phyloP scores from a whole-genome alignment of 1,284 basidiomycete genomes.

The Ceratorhiza oryzae-sativae region DNA sequence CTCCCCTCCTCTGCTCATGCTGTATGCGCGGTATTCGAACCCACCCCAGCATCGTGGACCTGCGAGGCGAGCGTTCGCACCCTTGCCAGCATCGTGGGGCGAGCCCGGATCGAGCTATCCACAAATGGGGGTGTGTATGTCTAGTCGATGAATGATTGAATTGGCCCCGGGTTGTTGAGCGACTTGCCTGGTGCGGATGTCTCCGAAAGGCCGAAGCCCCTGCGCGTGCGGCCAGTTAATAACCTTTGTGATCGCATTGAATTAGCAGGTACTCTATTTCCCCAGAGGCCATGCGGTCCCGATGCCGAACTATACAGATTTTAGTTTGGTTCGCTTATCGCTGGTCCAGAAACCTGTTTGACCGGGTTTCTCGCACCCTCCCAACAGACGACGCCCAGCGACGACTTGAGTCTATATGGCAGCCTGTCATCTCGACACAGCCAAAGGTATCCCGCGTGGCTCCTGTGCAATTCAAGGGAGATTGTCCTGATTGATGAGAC shows the following conservation, averaged over 20 bases:
- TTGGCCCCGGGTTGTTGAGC: not conserved
- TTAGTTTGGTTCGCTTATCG: not conserved
- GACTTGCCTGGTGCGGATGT: conserved; percentile 4
- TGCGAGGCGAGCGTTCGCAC: too few relatives aligned
- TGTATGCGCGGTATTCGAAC: conserved; percentile 8
- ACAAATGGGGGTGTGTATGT: not conserved
- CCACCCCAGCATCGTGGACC: not conserved
- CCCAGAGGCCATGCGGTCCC: conserved; percentile 9
- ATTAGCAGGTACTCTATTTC: conserved; percentile 1
- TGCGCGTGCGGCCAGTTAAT: not conserved
- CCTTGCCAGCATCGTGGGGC: too few relatives aligned
- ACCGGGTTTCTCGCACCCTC: too few relatives aligned
- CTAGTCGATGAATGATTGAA: conserved; percentile 8
- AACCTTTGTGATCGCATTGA: conserved; percentile 17
- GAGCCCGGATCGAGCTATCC: too few relatives aligned
- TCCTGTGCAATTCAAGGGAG: not conserved
- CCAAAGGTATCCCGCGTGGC: not conserved
- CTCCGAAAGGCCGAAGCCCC: conserved; percentile 15
- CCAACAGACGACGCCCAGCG: not conserved
- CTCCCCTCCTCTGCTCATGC: too few relatives aligned
- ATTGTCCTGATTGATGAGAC: not conserved
- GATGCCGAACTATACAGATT: not conserved
- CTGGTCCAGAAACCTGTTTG: not conserved
- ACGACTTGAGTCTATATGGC: not conserved
- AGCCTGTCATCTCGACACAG: not conserved